These are phyloP conservation scores for Heliosperma pusillum DNA, from an alignment of 148 eudicot species.

Conservation along the genomic window DNA sequence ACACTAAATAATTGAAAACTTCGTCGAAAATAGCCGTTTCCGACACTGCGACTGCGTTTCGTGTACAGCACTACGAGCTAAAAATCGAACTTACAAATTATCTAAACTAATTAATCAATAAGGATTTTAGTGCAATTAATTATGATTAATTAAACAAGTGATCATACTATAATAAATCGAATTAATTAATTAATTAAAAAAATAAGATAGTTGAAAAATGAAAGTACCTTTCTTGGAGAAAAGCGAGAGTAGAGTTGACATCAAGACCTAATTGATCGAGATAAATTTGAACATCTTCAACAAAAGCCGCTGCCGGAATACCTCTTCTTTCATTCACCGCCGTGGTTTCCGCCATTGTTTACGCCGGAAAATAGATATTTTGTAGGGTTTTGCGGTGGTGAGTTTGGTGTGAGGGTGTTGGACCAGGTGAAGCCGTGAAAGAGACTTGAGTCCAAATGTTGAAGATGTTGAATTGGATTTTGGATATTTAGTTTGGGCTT, in stretches of 20 bases:
- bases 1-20: too few species aligned
- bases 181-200: not conserved
- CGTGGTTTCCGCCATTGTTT: slow-evolving; percentile 23
- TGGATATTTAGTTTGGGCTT: not conserved
- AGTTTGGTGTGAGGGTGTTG: not conserved
- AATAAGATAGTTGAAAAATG: not conserved
- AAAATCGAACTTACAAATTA: not conserved
- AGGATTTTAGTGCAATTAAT: not conserved
- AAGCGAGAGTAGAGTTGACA: slow-evolving; percentile 68
- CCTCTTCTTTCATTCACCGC: slow-evolving; percentile 58
- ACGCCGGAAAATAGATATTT: slow-evolving; percentile 9
- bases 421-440: too few species aligned
- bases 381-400: slow-evolving; percentile 7
- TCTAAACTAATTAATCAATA: not conserved
- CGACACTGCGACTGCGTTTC: too few species aligned
- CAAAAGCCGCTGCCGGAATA: slow-evolving; percentile 72
- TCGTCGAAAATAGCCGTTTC: too few species aligned
- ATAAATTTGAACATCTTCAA: slow-evolving; percentile 68
- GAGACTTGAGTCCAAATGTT: too few species aligned
- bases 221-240: slow-evolving; percentile 75
- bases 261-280: slow-evolving; percentile 65
- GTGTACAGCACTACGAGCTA: not conserved
- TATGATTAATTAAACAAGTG: not conserved
- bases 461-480: too few species aligned
- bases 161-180: not conserved